These are phyloP conservation scores for Exophiala phaeomuriformis DNA, from an alignment of 2,329 filamentous ascomycete species.

Conservation along the genomic window DNA sequence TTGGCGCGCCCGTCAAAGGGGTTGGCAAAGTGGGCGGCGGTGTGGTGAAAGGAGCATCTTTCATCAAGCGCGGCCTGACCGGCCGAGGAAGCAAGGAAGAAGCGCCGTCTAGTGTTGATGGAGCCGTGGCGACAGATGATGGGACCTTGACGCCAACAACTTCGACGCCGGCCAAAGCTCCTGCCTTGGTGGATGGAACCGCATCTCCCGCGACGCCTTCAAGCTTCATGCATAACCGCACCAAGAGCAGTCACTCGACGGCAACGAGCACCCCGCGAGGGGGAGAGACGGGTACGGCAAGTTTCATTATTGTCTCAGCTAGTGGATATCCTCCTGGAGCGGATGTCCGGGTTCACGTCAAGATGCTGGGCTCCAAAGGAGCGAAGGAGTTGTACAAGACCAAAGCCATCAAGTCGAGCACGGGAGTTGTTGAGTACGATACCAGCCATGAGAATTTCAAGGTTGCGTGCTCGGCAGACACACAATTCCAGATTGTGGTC, in stretches of 20 bases:
- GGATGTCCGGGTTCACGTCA: constrained; percentile 71
- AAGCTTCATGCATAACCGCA: constrained; percentile 37
- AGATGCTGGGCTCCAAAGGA: constrained; percentile 56
- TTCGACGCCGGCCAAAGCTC: constrained; percentile 21
- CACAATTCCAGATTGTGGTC: constrained; percentile 77
- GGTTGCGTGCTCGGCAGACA: constrained; percentile 67
- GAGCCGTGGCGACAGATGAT: constrained; percentile 8
- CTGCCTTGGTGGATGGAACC: constrained; percentile 9
- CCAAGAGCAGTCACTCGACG: constrained; percentile 44
- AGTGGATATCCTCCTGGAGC: constrained; percentile 67
- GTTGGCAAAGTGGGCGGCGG: constrained; percentile 72
- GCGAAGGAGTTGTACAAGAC: constrained; percentile 84
- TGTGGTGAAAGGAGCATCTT: constrained; percentile 82
- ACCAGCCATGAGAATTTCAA: constrained; percentile 64
- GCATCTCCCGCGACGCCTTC: constrained; percentile 17
- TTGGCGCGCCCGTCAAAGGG: constrained; percentile 92
- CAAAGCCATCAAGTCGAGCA: constrained; percentile 69
- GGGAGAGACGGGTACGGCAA: constrained; percentile 65
- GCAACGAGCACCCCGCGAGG: constrained; percentile 45
- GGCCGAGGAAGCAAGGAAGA: constrained; percentile 53
- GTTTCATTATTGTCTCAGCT: constrained; percentile 72
- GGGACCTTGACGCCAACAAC: constrained; percentile 8
- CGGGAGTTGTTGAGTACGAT: constrained; percentile 61
- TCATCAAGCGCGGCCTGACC: constrained; percentile 78
- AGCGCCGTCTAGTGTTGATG: constrained; percentile 18